These are phyloP conservation scores for Fusarium sp. DNA, from an alignment of 2,329 filamentous ascomycete genomes.

Conservation along the genomic window DNA sequence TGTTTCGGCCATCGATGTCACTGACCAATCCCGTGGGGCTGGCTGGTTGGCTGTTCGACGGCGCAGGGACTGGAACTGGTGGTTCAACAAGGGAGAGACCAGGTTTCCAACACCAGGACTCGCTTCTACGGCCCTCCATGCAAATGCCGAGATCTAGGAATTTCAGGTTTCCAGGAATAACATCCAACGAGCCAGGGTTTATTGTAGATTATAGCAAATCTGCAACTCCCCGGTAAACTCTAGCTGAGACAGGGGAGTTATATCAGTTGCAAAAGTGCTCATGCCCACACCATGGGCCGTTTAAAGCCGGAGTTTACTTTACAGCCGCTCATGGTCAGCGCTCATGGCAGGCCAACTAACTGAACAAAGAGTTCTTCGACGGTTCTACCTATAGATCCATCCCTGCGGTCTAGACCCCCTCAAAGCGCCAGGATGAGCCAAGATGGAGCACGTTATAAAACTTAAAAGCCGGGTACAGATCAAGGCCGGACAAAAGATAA, in stretches of 20 bases:
- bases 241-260: constrained; percentile 4
- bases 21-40: background rate
- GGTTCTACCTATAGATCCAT: constrained; percentile 6
- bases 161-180: constrained; percentile 13
- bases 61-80: constrained; percentile 1
- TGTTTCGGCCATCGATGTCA: background rate
- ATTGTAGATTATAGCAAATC: constrained; percentile 11
- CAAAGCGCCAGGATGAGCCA: constrained; percentile 6
- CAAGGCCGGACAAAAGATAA: constrained; percentile 19
- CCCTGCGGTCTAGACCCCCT: constrained; percentile 27
- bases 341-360: no score
- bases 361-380: no score
- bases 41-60: background rate
- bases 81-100: background rate
- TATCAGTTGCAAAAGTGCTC: constrained; percentile 3
- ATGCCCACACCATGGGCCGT: constrained; percentile 14
- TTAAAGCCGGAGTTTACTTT: background rate
- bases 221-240: constrained; percentile 10
- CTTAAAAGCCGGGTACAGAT: constrained; percentile 2
- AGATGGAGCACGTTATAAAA: background rate
- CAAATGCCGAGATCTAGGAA: constrained; percentile 24
- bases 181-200: constrained; percentile 13
- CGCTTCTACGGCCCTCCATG: background rate
- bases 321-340: constrained; percentile 4
- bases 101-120: background rate